Evolutionary conservation across 2,329 filamentous ascomycete species (phyloP), one percentile per base, ranked within the genome.

Genomic region (Scorias spongiosa): DNA sequence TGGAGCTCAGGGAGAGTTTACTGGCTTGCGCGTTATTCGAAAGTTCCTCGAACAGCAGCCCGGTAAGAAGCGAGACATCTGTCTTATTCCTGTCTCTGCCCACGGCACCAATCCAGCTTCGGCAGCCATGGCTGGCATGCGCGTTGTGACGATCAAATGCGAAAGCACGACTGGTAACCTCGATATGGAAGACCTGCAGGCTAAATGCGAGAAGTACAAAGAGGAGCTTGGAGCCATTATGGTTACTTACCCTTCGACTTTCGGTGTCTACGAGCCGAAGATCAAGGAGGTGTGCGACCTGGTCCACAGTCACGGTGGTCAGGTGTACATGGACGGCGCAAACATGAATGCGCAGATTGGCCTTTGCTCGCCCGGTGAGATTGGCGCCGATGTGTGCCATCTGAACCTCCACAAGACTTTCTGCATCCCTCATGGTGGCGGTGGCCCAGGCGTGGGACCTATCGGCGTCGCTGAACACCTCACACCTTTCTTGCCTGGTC

Each of bases 291-390:
- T 81, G 12, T 94, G 87, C 64, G 70, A 86, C 44, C 69, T 93
- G 28, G 86, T 96, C 14, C 89, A 96, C 66, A 65, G 82, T 50
- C 70, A 93, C 58, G 89, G 89, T 42, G 89, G 89, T 9, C 85
- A 93, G 59, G 89, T 96, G 12, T 96, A 95, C 70, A 95, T 96
- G 89, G 89, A 96, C 60, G 89, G 89, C 40, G 89, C 89, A 51
- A 96, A 96, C 69, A 91, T 95, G 86, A 96, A 95, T 60, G 89
- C 89, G 14, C 89, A 96, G 65, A 95, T 96, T 50, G 89, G 89
- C 10, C 75, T 96, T 10, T 94, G 86, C 69, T 93, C 86, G 1
- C 89, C 89, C 1, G 89, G 89, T 34, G 87, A 93, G 62, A 93
- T 96, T 52, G 89, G 89, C 15, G 89, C 89, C 28, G 89, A 96